phyloP scores from a whole-genome alignment of 306 rosid species.

The Styphnolobium japonicum region DNA sequence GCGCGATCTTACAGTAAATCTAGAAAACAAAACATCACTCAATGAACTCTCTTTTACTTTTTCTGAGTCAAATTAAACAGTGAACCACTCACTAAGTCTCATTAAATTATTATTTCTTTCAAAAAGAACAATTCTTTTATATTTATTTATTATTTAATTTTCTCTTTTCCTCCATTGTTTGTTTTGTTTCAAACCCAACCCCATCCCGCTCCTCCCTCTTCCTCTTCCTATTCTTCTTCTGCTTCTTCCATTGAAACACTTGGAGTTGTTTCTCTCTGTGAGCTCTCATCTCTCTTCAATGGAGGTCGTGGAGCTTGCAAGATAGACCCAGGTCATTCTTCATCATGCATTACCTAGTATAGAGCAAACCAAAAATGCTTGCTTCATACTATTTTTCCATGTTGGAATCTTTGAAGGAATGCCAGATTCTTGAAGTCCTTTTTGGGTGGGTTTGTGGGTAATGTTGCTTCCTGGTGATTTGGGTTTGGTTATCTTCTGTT shows the following conservation, averaged over 20 bases:
- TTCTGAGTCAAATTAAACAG: background rate
- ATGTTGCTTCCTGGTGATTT: background rate
- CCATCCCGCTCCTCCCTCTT: constrained; percentile 44
- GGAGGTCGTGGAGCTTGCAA: constrained; percentile 37
- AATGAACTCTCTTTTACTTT: background rate
- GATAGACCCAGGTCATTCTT: constrained; percentile 55
- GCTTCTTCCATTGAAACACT: constrained; percentile 7
- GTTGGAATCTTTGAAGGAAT: background rate
- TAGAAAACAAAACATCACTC: no score
- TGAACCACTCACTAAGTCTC: background rate
- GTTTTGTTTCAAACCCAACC: constrained; percentile 11
- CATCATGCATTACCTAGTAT: background rate
- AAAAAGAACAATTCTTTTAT: background rate
- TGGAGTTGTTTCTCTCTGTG: constrained; percentile 7
- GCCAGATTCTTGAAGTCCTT: background rate
- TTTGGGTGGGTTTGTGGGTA: background rate
- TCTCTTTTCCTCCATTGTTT: background rate
- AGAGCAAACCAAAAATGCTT: background rate
- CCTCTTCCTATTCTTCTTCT: background rate
- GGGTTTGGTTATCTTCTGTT: background rate
- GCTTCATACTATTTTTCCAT: background rate
- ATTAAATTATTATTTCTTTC: background rate
- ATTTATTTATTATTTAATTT: background rate
- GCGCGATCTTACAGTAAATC: constrained; percentile 15
- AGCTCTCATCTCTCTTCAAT: constrained; percentile 38